phyloP scores from a whole-genome alignment of 441 rosid genomes.

The Mallotus repandus region DNA sequence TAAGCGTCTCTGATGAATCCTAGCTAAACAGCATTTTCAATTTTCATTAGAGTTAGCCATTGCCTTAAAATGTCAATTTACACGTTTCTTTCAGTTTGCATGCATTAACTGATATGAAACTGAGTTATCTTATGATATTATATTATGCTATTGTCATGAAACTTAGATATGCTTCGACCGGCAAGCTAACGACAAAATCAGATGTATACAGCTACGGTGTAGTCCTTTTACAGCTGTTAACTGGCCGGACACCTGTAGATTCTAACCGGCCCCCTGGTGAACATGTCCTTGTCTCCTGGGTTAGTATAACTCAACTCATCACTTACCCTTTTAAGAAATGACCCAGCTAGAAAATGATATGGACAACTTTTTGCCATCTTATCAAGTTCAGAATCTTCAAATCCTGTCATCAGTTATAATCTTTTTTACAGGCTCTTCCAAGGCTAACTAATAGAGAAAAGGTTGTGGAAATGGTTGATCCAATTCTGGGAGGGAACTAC shows the following conservation, averaged over 20 bases:
- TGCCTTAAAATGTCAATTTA: not conserved
- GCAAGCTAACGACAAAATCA: conserved; percentile 87
- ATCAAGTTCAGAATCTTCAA: not conserved
- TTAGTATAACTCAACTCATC: conserved; percentile 30
- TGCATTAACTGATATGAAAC: not conserved
- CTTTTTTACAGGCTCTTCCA: conserved; percentile 68
- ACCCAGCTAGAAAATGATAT: not conserved
- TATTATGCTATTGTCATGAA: conserved; percentile 8
- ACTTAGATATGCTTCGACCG: conserved; percentile 77
- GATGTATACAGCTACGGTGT: conserved; percentile 90
- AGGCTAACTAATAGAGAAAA: conserved; percentile 71
- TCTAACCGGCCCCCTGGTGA: conserved; percentile 65
- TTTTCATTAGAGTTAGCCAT: not conserved
- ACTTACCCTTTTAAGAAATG: not conserved
- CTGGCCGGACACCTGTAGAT: conserved; percentile 78
- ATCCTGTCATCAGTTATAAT: not conserved
- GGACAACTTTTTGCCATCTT: not conserved
- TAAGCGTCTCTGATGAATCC: not conserved
- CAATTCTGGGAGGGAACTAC: conserved; percentile 57
- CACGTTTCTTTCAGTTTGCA: not conserved
- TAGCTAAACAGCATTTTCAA: not conserved
- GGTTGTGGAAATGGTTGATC: conserved; percentile 76
- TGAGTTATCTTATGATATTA: not conserved
- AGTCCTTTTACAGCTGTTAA: conserved; percentile 73
- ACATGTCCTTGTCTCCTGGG: conserved; percentile 90